Conservation (phyloP, 768 basidiomycete species). For the Podaxis sp. region DNA sequence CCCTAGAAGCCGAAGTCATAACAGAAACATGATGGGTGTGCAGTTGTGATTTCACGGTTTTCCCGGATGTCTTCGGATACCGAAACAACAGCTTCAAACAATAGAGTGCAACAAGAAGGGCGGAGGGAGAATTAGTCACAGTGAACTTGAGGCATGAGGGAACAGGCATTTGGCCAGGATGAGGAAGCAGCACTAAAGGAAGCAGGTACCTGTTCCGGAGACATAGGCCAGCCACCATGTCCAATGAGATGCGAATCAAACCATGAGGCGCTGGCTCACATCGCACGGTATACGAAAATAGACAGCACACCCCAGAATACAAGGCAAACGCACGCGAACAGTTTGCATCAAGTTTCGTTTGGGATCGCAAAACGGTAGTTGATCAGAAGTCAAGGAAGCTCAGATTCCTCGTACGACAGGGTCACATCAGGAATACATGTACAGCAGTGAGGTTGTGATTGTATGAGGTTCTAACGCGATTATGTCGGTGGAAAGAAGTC, state of each 20-base stretch:
- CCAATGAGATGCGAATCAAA: background rate
- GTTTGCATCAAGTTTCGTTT: background rate
- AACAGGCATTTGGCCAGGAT: background rate
- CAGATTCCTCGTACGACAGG: background rate
- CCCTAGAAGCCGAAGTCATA: background rate
- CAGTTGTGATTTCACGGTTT: background rate
- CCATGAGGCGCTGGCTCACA: background rate
- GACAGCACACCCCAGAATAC: background rate
- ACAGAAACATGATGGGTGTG: background rate
- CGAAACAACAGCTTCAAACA: background rate
- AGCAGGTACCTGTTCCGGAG: background rate
- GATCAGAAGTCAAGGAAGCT: slow-evolving; percentile 7
- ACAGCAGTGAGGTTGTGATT: background rate
- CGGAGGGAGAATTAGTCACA: background rate
- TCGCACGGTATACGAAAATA: slow-evolving; percentile 1
- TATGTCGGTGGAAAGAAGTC: background rate
- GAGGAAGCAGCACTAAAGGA: background rate
- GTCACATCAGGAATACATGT: slow-evolving; percentile 1
- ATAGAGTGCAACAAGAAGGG: background rate
- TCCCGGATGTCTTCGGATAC: background rate
- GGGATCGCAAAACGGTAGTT: background rate
- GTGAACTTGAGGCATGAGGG: background rate
- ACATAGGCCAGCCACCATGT: background rate
- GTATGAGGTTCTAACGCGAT: background rate
- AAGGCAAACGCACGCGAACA: background rate